Conservation (phyloP, 1,139 yeast genomes). For the Lodderomyces orthopsilosis region DNA sequence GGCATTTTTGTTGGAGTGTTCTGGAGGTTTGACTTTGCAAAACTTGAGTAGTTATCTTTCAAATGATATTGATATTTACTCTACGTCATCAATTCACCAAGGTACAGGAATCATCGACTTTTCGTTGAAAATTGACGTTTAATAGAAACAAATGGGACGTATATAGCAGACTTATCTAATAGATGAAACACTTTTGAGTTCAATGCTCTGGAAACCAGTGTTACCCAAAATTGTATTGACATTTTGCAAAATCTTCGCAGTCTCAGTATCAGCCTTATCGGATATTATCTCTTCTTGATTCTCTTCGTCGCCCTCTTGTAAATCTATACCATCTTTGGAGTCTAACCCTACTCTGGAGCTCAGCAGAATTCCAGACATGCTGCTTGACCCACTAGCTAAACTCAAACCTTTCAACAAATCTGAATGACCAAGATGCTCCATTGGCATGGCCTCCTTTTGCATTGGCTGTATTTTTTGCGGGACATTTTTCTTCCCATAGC, state of each 20-base stretch:
- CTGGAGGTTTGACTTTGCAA: slow-evolving; percentile 79
- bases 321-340: slow-evolving; percentile 7
- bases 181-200: slow-evolving; percentile 37
- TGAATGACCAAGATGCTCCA: slow-evolving; percentile 13
- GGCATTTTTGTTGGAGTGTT: slow-evolving; percentile 75
- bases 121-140: slow-evolving; percentile 66
- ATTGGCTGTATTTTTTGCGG: slow-evolving; percentile 5
- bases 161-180: slow-evolving; percentile 26
- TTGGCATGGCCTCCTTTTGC: background rate
- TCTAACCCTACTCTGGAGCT: slow-evolving; percentile 17
- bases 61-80: slow-evolving; percentile 82
- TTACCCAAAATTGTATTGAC: slow-evolving; percentile 43
- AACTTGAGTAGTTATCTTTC: slow-evolving; percentile 68
- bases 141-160: background rate
- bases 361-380: slow-evolving; percentile 30
- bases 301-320: slow-evolving; percentile 11
- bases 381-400: slow-evolving; percentile 24
- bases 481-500: slow-evolving; percentile 36
- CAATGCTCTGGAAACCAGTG: slow-evolving; percentile 42
- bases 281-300: slow-evolving; percentile 15
- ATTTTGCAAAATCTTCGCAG: slow-evolving; percentile 30
- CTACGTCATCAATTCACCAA: slow-evolving; percentile 92
- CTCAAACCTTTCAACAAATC: slow-evolving; percentile 32
- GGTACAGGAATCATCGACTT: slow-evolving; percentile 81
- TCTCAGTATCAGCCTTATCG: slow-evolving; percentile 12